Percentiles rank a stretch among this genome's conserved stretches.
These are phyloP conservation scores for Barnettozyma pratensis DNA, from an alignment of 805 yeast species.

Conservation along the genomic window DNA sequence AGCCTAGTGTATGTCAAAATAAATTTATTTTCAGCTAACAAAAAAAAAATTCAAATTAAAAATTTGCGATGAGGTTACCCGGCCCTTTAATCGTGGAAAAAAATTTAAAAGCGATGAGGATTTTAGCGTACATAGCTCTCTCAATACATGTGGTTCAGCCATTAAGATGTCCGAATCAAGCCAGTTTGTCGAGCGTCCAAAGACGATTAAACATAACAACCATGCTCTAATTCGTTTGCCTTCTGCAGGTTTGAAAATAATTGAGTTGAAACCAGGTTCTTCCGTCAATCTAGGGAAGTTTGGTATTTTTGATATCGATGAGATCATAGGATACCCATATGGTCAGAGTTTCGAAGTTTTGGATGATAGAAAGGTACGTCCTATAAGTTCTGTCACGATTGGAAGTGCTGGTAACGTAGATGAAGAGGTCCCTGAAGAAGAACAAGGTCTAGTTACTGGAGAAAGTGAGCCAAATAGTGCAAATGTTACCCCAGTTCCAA, in stretches of 20 bases:
- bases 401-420: slow-evolving; percentile 20
- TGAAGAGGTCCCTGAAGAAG: slow-evolving; percentile 17
- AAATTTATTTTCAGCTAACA: neutral
- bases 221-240: slow-evolving; percentile 69
- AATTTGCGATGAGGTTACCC: slow-evolving; percentile 17
- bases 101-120: neutral
- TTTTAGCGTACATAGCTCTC: too few species aligned
- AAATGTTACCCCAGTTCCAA: slow-evolving; percentile 21
- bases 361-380: slow-evolving; percentile 47
- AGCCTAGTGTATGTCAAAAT: neutral
- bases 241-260: slow-evolving; percentile 70
- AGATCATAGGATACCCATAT: slow-evolving; percentile 71
- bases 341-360: slow-evolving; percentile 88
- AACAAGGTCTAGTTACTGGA: neutral
- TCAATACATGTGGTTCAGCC: neutral
- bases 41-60: neutral
- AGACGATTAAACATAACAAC: slow-evolving; percentile 1
- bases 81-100: neutral
- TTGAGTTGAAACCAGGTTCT: slow-evolving; percentile 57
- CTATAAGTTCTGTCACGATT: slow-evolving; percentile 38
- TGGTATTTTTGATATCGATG: slow-evolving; percentile 75
- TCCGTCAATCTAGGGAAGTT: slow-evolving; percentile 81
- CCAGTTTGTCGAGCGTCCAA: neutral
- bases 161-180: neutral
- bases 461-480: slow-evolving; percentile 21